phyloP scores from a whole-genome alignment of 768 basidiomycete species.

The Porpolomopsis calyptriformis region DNA sequence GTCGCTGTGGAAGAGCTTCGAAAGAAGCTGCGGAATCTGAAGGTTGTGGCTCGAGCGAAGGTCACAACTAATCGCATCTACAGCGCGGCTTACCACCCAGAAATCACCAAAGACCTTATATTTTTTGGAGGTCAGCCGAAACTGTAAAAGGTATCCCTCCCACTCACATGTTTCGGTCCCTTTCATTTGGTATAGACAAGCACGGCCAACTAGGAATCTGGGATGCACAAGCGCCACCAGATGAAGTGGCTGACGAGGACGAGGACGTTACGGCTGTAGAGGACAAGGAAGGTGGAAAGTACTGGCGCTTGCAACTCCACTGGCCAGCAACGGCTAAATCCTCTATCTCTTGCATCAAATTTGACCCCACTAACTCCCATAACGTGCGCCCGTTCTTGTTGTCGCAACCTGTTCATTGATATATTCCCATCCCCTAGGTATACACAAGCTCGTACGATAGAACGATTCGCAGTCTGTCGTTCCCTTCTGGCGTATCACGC shows the following conservation, averaged over 20 bases:
- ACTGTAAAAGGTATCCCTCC: too few species aligned
- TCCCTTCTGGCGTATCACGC: constrained; percentile 58
- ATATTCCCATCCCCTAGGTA: constrained; percentile 33
- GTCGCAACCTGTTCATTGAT: constrained; percentile 5
- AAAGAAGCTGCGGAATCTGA: constrained; percentile 42
- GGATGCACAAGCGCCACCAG: constrained; percentile 66
- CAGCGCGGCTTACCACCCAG: constrained; percentile 73
- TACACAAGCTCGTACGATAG: constrained; percentile 79
- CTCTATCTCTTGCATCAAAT: constrained; percentile 67
- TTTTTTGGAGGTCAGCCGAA: constrained; percentile 63
- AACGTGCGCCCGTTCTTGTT: constrained; percentile 35
- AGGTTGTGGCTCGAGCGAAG: constrained; percentile 68
- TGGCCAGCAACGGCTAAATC: constrained; percentile 78
- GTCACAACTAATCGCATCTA: constrained; percentile 69
- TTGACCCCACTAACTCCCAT: constrained; percentile 67
- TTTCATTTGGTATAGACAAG: constrained; percentile 45
- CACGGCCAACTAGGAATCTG: constrained; percentile 77
- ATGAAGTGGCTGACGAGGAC: constrained; percentile 60
- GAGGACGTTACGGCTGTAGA: constrained; percentile 30
- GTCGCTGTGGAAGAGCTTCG: constrained; percentile 43
- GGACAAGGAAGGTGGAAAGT: constrained; percentile 56
- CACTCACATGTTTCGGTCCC: background rate
- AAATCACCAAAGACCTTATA: constrained; percentile 68
- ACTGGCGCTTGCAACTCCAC: constrained; percentile 71
- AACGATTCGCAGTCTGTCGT: constrained; percentile 62